Conservation (phyloP, 306 rosid genomes). For the Carpinus viminea region DNA sequence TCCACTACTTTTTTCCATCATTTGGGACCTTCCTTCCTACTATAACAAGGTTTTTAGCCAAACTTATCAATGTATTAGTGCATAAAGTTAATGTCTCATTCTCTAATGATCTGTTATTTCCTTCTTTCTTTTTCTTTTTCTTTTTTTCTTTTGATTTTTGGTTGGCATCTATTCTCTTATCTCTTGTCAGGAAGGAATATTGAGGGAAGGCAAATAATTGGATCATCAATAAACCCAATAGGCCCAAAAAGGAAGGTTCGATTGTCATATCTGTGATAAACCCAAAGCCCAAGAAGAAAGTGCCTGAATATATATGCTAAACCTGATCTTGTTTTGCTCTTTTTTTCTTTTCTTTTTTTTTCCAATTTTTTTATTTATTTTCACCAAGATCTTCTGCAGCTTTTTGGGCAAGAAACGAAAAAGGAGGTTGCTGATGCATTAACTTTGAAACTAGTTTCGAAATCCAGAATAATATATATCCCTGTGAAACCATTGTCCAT, state of each 20-base stretch:
- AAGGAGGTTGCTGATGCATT: too few species aligned
- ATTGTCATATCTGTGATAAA: too few species aligned
- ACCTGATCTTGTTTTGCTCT: too few species aligned
- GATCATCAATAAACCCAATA: neutral
- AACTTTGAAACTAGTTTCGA: too few species aligned
- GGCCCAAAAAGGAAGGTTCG: neutral
- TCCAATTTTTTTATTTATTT: too few species aligned
- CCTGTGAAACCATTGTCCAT: too few species aligned
- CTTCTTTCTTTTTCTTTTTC: neutral
- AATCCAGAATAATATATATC: too few species aligned
- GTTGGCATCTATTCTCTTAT: neutral
- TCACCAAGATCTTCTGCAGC: too few species aligned
- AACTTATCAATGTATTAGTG: neutral
- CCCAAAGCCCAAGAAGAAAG: too few species aligned
- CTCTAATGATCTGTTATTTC: neutral
- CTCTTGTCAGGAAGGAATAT: neutral
- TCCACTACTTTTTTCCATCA: conserved; percentile 10
- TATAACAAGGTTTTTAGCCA: neutral
- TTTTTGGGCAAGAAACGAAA: too few species aligned
- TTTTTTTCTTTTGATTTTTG: neutral
- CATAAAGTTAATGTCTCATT: neutral
- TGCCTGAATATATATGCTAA: too few species aligned
- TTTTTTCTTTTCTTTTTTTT: too few species aligned
- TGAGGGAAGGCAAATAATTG: neutral
- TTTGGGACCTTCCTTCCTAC: neutral